A percentile compares a stretch with the other conserved stretches of the same genome.
These are phyloP conservation scores for Trichothecium sympodiale DNA, from an alignment of 2,329 filamentous ascomycete species.

Conservation along the genomic window DNA sequence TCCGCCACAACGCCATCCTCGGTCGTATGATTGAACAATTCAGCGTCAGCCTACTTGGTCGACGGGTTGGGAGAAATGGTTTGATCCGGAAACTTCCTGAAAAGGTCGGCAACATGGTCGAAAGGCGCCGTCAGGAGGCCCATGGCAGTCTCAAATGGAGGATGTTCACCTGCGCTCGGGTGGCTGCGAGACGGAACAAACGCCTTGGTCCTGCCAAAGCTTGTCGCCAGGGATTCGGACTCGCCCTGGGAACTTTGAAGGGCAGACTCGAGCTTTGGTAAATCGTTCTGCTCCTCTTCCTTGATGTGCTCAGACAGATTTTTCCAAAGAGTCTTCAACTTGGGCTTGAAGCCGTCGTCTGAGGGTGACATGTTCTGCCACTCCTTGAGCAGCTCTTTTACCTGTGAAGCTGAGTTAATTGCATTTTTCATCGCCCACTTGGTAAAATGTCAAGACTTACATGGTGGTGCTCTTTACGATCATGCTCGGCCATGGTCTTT, in stretches of 20 bases:
- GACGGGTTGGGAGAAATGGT: conserved; percentile 6
- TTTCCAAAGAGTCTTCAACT: conserved; percentile 30
- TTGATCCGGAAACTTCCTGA: conserved; percentile 39
- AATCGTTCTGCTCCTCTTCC: conserved; percentile 36
- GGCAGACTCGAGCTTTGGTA: conserved; percentile 33
- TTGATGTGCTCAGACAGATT: conserved; percentile 33
- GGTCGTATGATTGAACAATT: no score
- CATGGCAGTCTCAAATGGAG: conserved; percentile 43
- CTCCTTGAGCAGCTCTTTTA: conserved; percentile 36
- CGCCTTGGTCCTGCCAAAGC: conserved; percentile 39
- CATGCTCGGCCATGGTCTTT: conserved; percentile 30
- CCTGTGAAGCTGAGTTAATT: conserved; percentile 20
- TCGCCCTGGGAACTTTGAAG: conserved; percentile 19
- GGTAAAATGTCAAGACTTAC: conserved; percentile 14
- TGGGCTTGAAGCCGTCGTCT: conserved; percentile 29
- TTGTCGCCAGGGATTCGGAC: conserved; percentile 25
- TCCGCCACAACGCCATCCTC: no score
- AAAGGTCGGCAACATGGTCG: conserved; percentile 43
- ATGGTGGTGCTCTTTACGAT: conserved; percentile 33
- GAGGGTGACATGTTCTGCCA: conserved; percentile 33
- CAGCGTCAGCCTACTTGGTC: conserved; percentile 1
- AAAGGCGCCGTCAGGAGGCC: conserved; percentile 44
- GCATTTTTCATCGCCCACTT: background rate
- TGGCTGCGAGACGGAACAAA: conserved; percentile 42
- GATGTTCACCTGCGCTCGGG: conserved; percentile 36